Conservation (phyloP, 441 rosid genomes). For the Erodium trifolium region DNA sequence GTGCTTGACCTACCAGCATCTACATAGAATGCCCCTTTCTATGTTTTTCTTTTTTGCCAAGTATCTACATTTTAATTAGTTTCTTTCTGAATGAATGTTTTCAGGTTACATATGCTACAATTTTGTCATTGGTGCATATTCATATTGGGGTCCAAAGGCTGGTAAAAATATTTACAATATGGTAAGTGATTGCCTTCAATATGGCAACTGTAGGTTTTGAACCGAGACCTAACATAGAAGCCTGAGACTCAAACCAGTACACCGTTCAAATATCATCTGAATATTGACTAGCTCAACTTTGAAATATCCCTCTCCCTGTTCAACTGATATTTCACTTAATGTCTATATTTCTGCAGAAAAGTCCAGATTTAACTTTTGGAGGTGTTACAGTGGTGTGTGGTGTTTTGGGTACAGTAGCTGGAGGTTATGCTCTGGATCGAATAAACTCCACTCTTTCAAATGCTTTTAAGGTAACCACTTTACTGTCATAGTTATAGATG, state of each 20-base stretch:
- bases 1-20: neutral
- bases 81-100: slow-evolving; percentile 13
- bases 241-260: neutral
- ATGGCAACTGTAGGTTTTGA: neutral
- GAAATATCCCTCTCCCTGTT: too few species aligned
- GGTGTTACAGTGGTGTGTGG: slow-evolving; percentile 82
- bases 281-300: slow-evolving; percentile 5
- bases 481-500: neutral
- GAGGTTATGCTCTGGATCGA: slow-evolving; percentile 67
- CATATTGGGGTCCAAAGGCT: slow-evolving; percentile 98
- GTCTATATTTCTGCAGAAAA: slow-evolving; percentile 36
- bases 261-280: neutral
- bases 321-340: neutral
- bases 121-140: slow-evolving; percentile 90
- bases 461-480: slow-evolving; percentile 67
- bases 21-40: neutral
- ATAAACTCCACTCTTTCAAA: slow-evolving; percentile 63
- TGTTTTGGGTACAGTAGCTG: slow-evolving; percentile 75
- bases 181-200: slow-evolving; percentile 26
- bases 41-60: neutral
- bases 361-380: slow-evolving; percentile 86
- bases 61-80: neutral
- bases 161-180: slow-evolving; percentile 74
- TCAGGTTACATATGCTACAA: slow-evolving; percentile 78
- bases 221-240: neutral